Conservation (phyloP, 1,284 basidiomycete species). For the Ustilago hordei region DNA sequence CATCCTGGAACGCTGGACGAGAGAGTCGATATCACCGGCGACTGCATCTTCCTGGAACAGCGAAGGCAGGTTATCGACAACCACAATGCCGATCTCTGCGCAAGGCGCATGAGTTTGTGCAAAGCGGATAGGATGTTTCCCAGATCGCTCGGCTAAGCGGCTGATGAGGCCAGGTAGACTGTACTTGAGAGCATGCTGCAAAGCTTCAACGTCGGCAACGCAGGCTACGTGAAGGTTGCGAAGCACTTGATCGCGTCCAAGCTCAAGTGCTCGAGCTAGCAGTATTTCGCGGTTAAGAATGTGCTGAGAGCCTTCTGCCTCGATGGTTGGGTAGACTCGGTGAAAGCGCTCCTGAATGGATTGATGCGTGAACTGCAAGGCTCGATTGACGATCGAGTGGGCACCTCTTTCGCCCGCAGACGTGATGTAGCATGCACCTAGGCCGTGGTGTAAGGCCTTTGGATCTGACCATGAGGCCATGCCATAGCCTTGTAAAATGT, state of each 20-base stretch:
- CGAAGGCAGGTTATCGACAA: slow-evolving; percentile 57
- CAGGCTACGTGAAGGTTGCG: slow-evolving; percentile 44
- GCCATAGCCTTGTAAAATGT: slow-evolving; percentile 22
- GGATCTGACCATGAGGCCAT: slow-evolving; percentile 4
- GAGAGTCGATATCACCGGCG: slow-evolving; percentile 28
- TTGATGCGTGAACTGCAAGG: slow-evolving; percentile 19
- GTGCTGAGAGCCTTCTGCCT: background rate
- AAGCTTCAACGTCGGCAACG: slow-evolving; percentile 40
- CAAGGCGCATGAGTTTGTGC: background rate
- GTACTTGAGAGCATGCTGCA: slow-evolving; percentile 57
- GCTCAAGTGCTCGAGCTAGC: slow-evolving; percentile 21
- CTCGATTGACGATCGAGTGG: slow-evolving; percentile 32
- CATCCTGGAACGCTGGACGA: slow-evolving; percentile 35
- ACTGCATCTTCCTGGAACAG: slow-evolving; percentile 57
- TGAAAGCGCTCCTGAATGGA: slow-evolving; percentile 21
- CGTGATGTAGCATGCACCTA: slow-evolving; percentile 40
- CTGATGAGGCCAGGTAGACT: slow-evolving; percentile 50
- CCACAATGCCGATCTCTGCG: slow-evolving; percentile 35
- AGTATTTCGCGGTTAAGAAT: slow-evolving; percentile 8
- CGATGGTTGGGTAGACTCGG: background rate
- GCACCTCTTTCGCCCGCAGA: slow-evolving; percentile 39
- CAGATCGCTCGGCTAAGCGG: background rate
- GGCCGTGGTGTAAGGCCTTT: background rate
- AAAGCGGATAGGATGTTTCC: background rate
- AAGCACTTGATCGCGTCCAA: slow-evolving; percentile 24